phyloP scores from a whole-genome alignment of 352 stramenopile genomes.

The Globisporangium lucens region DNA sequence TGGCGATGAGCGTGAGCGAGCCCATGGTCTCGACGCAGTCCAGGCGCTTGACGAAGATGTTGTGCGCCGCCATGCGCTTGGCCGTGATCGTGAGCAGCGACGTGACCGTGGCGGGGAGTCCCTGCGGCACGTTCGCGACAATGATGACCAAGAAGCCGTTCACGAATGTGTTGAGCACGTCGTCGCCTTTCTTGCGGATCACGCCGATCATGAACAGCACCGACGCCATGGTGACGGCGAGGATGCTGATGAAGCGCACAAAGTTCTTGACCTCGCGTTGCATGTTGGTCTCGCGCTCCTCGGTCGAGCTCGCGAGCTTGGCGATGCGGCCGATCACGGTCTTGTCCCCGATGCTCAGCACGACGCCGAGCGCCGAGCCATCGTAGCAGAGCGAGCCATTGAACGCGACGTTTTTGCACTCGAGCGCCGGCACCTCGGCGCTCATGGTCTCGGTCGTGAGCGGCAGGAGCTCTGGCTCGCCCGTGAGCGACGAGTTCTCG shows the following conservation, averaged over 20 bases:
- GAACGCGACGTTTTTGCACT: slow-evolving; percentile 41
- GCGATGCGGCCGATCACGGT: slow-evolving; percentile 55
- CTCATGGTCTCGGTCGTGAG: too few relatives aligned
- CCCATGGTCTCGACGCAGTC: slow-evolving; percentile 89
- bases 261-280: too few relatives aligned
- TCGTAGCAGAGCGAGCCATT: slow-evolving; percentile 49
- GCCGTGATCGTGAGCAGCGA: slow-evolving; percentile 88
- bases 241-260: too few relatives aligned
- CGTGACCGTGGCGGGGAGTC: slow-evolving; percentile 88
- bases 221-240: too few relatives aligned
- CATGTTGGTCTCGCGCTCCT: too few relatives aligned
- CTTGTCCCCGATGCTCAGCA: slow-evolving; percentile 41
- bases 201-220: too few relatives aligned
- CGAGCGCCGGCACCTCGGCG: too few relatives aligned
- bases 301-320: too few relatives aligned
- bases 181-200: too few relatives aligned
- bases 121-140: slow-evolving; percentile 52
- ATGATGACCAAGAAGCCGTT: slow-evolving; percentile 36
- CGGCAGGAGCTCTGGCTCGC: slow-evolving; percentile 36
- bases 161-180: too few relatives aligned
- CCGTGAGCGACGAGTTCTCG: slow-evolving; percentile 55
- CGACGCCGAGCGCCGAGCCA: slow-evolving; percentile 37
- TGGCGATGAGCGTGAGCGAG: slow-evolving; percentile 87
- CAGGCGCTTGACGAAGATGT: slow-evolving; percentile 88
- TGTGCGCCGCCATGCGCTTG: slow-evolving; percentile 66